phyloP scores from a whole-genome alignment of 805 yeast species.

The Candida khao-thaluensis region DNA sequence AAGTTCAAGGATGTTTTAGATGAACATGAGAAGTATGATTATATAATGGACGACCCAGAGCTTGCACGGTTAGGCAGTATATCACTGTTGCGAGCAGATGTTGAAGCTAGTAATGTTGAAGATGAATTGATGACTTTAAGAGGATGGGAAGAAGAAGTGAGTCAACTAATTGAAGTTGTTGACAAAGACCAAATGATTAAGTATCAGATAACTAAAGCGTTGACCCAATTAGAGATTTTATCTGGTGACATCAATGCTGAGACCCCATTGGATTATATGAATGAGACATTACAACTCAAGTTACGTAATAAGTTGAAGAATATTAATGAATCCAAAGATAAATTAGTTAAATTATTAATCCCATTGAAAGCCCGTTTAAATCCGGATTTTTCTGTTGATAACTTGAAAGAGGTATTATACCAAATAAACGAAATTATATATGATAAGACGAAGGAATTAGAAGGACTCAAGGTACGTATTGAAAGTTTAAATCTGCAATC shows the following conservation, averaged over 20 bases:
- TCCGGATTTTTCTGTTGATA: conserved; percentile 19
- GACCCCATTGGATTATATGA: conserved; percentile 32
- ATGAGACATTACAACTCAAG: conserved; percentile 22
- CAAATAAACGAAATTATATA: conserved; percentile 24
- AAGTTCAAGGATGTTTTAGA: not conserved
- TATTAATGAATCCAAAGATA: conserved; percentile 23
- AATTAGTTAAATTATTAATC: conserved; percentile 26
- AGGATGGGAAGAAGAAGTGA: not conserved
- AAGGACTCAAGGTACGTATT: not conserved
- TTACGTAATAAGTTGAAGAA: conserved; percentile 27
- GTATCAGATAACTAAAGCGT: conserved; percentile 23
- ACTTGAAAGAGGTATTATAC: conserved; percentile 28
- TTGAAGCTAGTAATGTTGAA: not conserved
- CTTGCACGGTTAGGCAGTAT: conserved; percentile 1
- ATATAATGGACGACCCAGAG: conserved; percentile 1
- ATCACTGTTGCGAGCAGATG: not conserved
- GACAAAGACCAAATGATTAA: conserved; percentile 2
- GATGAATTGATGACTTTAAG: not conserved
- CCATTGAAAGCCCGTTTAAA: conserved; percentile 31
- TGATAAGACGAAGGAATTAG: conserved; percentile 9
- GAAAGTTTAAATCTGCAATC: not conserved
- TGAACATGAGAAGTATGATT: not conserved
- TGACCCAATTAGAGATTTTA: conserved; percentile 25
- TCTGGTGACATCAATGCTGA: conserved; percentile 14
- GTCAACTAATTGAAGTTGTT: not conserved